These are phyloP conservation scores for Tricholoma bakamatsutake DNA, from an alignment of 768 basidiomycete species.

Conservation along the genomic window DNA sequence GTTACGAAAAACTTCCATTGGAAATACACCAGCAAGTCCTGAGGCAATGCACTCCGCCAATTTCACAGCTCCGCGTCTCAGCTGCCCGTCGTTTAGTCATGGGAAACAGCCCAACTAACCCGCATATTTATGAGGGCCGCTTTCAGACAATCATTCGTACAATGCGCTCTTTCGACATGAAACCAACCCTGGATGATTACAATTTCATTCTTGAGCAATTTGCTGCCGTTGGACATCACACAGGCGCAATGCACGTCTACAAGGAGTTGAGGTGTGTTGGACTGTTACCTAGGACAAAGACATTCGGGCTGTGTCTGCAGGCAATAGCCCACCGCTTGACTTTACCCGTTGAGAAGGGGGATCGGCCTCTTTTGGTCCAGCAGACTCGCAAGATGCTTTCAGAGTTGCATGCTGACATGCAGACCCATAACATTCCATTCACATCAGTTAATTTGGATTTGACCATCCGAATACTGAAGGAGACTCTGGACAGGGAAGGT, in stretches of 20 bases:
- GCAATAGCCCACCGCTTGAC: slow-evolving; percentile 64
- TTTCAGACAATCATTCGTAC: slow-evolving; percentile 64
- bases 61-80: slow-evolving; percentile 37
- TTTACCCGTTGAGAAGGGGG: slow-evolving; percentile 42
- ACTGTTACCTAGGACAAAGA: slow-evolving; percentile 43
- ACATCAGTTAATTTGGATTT: slow-evolving; percentile 63
- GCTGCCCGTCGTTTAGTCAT: slow-evolving; percentile 35
- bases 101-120: slow-evolving; percentile 27
- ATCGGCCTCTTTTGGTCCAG: slow-evolving; percentile 28
- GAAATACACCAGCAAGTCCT: slow-evolving; percentile 67
- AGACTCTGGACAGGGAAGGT: slow-evolving; percentile 46
- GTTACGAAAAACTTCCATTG: slow-evolving; percentile 47
- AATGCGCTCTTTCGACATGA: slow-evolving; percentile 49
- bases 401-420: slow-evolving; percentile 57
- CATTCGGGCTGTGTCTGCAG: slow-evolving; percentile 61
- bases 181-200: slow-evolving; percentile 59
- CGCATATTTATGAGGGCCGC: slow-evolving; percentile 60
- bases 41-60: slow-evolving; percentile 53
- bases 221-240: slow-evolving; percentile 66
- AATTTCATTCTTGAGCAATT: slow-evolving; percentile 72
- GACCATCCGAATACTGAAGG: slow-evolving; percentile 61
- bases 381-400: slow-evolving; percentile 44
- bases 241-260: slow-evolving; percentile 55
- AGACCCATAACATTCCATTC: slow-evolving; percentile 36
- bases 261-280: slow-evolving; percentile 45